Base-by-base conservation (phyloP, 805 yeast species). In the Kockiozyma suomiensis region DNA sequence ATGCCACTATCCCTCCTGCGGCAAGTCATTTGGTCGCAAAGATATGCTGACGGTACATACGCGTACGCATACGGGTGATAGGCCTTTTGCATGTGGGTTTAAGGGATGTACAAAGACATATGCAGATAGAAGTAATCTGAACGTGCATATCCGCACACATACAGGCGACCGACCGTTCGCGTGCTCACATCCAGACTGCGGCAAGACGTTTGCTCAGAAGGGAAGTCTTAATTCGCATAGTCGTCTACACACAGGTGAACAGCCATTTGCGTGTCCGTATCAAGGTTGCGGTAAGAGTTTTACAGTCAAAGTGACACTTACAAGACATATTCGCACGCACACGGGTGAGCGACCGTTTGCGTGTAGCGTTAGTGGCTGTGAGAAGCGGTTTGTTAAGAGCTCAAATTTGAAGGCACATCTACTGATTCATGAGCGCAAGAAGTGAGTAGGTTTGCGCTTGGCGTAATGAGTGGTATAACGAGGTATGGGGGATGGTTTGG, bases 41-140 rank as follows among this genome's bases (percentile, higher is more conserved):
- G 85, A 94, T 3, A 85, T 94, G 17, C 77, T 92, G 47, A 86
- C 90, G 0, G 90, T 93, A 32, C 98, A 94, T 74, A 74, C 81
- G 45, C 79, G 98, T 62, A 85, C 85, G 1, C 99, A 93, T 73
- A 88, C 96, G 0, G 97, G 97, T 1, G 93, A 87, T 60, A 89
- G 87, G 72, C 97, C 97, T 2, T 76, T 92, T 65, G 76, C 0
- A 71, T 72, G 0, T 96, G 90, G 40, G 17, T 57, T 10, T 26
- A 57, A 13, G 58, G 70, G 28, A 61, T 62, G 40, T 70, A 68
- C 53, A 54, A 57, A 89, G 72, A 74, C 90, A 54, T 93, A 94
- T 70, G 86, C 93, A 59, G 98, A 93, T 72, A 85, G 93, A 49
- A 87, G 96, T 21, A 94, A 93, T 72, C 77, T 93, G 67, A 85